Evolutionary conservation across 345 rosid species (phyloP), one percentile per base, ranked within the genome.

Genomic region (Odontarrhena argentea): DNA sequence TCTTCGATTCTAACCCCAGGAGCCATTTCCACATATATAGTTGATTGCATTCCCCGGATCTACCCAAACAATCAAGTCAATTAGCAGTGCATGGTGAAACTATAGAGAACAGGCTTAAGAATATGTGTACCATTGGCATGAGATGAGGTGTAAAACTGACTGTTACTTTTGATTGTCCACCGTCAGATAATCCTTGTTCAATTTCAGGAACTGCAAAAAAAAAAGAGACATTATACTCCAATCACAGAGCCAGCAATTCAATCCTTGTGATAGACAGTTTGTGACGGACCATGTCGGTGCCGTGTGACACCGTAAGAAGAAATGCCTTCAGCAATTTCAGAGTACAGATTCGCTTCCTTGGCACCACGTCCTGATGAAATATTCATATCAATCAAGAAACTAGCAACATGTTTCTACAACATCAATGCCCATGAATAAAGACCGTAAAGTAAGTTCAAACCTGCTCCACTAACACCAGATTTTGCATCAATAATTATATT

Each of bases 381-480:
- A 2, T 53, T 18, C 7, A 47, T 15, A 64, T 32, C 18, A 65
- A 38, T 50, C 8, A 35, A 73, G 43, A 73, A 66, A 45, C 35
- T 42, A 44, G 26, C 51, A 59, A 43, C 67, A 51, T 32, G 55
- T 3, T 36, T 53, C 13, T 25, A 43, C 13, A 8, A 22, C 47
- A 62, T 49, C 66, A 42, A 57, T 50, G 18, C 47, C 25, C 68
- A 60, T 52, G 7, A 7, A 5, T 52, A 60, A 47, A 22, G 48
- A 14, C 9, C 3, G 12, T 4, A 2, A 34, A 56, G 35, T 55
- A 14, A 35, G 55, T 22, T 36, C 75, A 40, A 68, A 94, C 99
- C 99, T 88, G 99, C 99, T 75, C 97, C 96, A 65, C 97, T 94
- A 57, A 84, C 97, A 52, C 97, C 99, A 76, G 99, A 94, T 81